phyloP scores from a whole-genome alignment of 345 rosid genomes.

The Lenwebbia sp. region DNA sequence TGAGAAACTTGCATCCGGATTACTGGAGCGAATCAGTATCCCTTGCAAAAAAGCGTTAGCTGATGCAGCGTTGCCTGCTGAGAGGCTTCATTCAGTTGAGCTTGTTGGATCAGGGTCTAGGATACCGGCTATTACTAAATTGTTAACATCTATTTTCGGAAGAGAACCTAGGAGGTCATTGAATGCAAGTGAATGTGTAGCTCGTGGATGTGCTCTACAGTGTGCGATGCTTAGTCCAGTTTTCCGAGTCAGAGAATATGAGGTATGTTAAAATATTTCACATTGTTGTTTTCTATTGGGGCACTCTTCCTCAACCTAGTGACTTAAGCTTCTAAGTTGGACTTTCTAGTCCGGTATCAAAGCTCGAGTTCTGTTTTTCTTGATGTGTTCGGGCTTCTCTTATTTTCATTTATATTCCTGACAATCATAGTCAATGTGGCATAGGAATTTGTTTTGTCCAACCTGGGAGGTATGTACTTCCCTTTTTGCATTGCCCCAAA shows the following conservation, averaged over 20 bases:
- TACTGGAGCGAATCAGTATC: conserved; percentile 26
- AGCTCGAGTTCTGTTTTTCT: background rate
- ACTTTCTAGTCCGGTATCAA: background rate
- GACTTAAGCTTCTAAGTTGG: background rate
- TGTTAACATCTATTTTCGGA: conserved; percentile 32
- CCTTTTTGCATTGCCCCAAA: background rate
- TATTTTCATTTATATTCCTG: background rate
- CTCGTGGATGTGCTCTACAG: conserved; percentile 60
- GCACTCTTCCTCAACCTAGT: background rate
- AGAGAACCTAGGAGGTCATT: conserved; percentile 45
- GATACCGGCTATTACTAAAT: conserved; percentile 38
- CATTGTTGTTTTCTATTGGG: background rate
- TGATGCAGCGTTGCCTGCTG: conserved; percentile 27
- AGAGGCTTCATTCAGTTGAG: conserved; percentile 40
- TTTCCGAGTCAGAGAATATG: conserved; percentile 50
- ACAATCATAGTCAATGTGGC: background rate
- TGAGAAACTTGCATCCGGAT: conserved; percentile 34
- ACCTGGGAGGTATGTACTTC: background rate
- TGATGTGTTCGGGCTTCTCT: background rate
- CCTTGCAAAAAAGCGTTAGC: conserved; percentile 41
- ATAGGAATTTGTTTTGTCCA: background rate
- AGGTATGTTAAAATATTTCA: conserved; percentile 16
- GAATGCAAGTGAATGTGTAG: conserved; percentile 58
- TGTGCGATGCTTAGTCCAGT: conserved; percentile 59
- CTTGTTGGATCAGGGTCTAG: conserved; percentile 62